phyloP scores from a whole-genome alignment of 768 basidiomycete genomes.

The Leucocoprinus birnbaumii region DNA sequence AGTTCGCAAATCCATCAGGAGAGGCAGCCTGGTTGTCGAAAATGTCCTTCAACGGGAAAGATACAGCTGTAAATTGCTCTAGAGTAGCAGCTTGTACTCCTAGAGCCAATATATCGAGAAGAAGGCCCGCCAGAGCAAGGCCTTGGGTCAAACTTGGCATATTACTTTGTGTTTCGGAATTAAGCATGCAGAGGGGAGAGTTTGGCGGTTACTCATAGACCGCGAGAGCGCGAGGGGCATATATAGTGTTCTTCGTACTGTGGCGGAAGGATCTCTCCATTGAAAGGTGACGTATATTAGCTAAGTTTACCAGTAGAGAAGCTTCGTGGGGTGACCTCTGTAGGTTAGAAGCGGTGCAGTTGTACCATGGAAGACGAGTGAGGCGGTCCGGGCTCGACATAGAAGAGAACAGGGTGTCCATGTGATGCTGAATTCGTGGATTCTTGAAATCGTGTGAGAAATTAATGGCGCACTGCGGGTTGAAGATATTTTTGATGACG shows the following conservation, averaged over 20 bases:
- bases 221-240: too few relatives aligned
- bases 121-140: neutral
- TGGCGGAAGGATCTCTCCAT: too few relatives aligned
- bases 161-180: neutral
- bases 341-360: neutral
- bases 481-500: too few relatives aligned
- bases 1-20: conserved; percentile 33
- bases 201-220: too few relatives aligned
- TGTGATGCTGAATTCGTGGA: neutral
- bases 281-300: too few relatives aligned
- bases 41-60: conserved; percentile 25
- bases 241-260: too few relatives aligned
- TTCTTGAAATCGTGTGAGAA: neutral
- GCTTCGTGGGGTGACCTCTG: neutral
- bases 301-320: too few relatives aligned
- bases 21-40: conserved; percentile 45
- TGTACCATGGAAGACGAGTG: neutral
- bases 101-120: neutral
- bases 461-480: too few relatives aligned
- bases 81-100: neutral
- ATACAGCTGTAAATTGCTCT: conserved; percentile 19
- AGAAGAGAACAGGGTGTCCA: neutral
- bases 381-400: neutral
- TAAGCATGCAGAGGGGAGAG: too few relatives aligned
- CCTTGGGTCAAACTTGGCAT: neutral